Base-by-base conservation (phyloP, 495 filamentous ascomycete species). In the Extremus antarcticus region DNA sequence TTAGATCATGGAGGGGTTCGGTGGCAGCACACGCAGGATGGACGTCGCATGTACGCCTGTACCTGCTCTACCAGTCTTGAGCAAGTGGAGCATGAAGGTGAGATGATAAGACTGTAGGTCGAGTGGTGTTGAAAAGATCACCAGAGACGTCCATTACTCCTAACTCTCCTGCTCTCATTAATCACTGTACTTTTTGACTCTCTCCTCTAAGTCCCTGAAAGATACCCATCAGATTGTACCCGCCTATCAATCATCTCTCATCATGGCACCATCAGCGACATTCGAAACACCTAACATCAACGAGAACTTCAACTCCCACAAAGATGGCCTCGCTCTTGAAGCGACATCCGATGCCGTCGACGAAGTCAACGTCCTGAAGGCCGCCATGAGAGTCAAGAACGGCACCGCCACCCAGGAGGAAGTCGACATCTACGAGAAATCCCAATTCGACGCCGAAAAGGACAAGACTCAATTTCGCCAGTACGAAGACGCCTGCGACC, bases 391-490 rank as follows among this genome's bases (percentile, higher is more conserved):
- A 54, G 66, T 76, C 62, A 78, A 77, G 54, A 60, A 74, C 51
- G 60, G 63, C 67, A 65, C 55, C 43, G 59, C 66, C 49, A 57
- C 67, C 40, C 48, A 68, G 57, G 65, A 70, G 39, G 73, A 79
- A 47, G 76, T 73, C 25, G 71, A 71, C 59, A 80, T 82, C 52
- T 81, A 83, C 65, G 76, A 81, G 0, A 63, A 74, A 20, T 82
- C 86, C 25, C 68, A 78, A 38, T 90, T 90, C 68, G 85, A 90
- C 68, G 67, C 79, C 53, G 70, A 76, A 25, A 94, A 91, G 61
- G 86, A 92, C 76, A 91, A 91, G 69, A 76, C 82, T 11, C 71
- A 82, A 57, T 94, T 94, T 72, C 78, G 85, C 23, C 84, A 87
- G 63, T 92, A 88, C 71, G 79, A 84, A 49, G 77, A 80, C 22